Percentiles rank a stretch among this genome's conserved stretches.
Evolutionary conservation across 371 early-diverging fungal species (phyloP).

Genomic region (Mortierella sp.): DNA sequence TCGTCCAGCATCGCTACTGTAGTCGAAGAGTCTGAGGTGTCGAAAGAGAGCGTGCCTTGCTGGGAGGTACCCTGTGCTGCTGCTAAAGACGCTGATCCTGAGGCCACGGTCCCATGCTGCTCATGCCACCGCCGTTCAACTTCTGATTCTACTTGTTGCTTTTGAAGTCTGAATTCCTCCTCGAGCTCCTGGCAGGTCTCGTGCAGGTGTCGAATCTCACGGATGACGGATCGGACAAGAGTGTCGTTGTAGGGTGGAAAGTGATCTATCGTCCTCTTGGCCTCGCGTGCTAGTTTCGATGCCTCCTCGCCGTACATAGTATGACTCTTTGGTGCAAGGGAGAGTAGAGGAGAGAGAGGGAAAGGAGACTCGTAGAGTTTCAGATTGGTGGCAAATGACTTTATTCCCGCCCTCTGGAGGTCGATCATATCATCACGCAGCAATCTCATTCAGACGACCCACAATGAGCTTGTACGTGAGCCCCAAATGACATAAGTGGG

Average conservation of each 20-base stretch:
- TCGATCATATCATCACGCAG: no score
- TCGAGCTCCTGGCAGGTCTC: slow-evolving; percentile 49
- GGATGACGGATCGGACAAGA: slow-evolving; percentile 81
- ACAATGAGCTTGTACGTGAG: no score
- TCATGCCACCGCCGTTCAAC: slow-evolving; percentile 47
- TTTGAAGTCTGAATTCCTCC: slow-evolving; percentile 61
- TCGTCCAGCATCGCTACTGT: slow-evolving; percentile 32
- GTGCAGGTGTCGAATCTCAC: slow-evolving; percentile 68
- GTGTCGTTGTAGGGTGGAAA: slow-evolving; percentile 86
- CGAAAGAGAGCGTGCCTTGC: slow-evolving; percentile 6
- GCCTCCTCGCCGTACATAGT: slow-evolving; percentile 80
- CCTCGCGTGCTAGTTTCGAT: slow-evolving; percentile 83
- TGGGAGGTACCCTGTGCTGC: not conserved
- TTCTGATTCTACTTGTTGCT: slow-evolving; percentile 57
- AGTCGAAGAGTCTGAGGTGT: no score
- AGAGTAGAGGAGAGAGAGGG: not conserved
- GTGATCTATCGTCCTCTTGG: slow-evolving; percentile 79
- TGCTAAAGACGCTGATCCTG: slow-evolving; percentile 1
- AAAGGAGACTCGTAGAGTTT: not conserved
- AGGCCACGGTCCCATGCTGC: slow-evolving; percentile 22
- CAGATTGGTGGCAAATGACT: not conserved
- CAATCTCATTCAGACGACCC: no score
- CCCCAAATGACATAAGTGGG: no score
- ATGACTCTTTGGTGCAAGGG: not conserved
- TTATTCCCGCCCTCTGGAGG: no score